A percentile compares a stretch with the other conserved stretches of the same genome.
phyloP scores from a whole-genome alignment of 2,329 filamentous ascomycete species.

The Fusarium staphyleae region DNA sequence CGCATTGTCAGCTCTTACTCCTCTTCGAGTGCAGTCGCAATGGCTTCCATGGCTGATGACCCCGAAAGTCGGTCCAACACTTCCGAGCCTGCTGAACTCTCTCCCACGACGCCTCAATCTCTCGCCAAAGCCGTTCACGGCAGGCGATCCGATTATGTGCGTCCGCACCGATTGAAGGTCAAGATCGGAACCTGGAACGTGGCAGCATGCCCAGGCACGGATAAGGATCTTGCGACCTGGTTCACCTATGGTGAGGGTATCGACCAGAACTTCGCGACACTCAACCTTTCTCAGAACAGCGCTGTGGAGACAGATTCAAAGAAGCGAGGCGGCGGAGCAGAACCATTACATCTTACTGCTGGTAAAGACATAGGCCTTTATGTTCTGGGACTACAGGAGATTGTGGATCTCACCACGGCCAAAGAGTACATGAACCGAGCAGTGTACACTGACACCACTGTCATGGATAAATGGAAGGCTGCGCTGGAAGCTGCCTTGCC shows the following conservation, averaged over 20 bases:
- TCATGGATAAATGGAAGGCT: constrained; percentile 80
- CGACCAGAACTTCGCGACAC: constrained; percentile 65
- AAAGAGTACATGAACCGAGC: constrained; percentile 74
- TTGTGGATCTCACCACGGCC: constrained; percentile 83
- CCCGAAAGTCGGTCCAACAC: constrained; percentile 45
- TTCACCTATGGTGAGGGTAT: constrained; percentile 81
- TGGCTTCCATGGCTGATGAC: constrained; percentile 40
- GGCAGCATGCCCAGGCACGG: constrained; percentile 81
- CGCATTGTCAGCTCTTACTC: constrained; percentile 26
- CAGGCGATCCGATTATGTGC: constrained; percentile 79
- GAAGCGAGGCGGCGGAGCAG: constrained; percentile 46
- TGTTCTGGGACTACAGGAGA: constrained; percentile 88
- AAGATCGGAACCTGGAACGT: constrained; percentile 98
- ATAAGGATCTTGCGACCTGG: constrained; percentile 88
- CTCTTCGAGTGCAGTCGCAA: constrained; percentile 26
- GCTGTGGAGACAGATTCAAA: constrained; percentile 44
- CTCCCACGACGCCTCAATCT: constrained; percentile 58
- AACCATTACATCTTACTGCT: constrained; percentile 56
- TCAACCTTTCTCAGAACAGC: constrained; percentile 54
- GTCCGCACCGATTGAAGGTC: constrained; percentile 76
- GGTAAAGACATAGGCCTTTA: constrained; percentile 84
- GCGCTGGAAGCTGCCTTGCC: constrained; percentile 79
- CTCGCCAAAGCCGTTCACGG: constrained; percentile 73
- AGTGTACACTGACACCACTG: constrained; percentile 74
- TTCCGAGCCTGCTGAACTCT: constrained; percentile 54